phyloP scores from a whole-genome alignment of 208 protist species.

The Strigomonas culicis region DNA sequence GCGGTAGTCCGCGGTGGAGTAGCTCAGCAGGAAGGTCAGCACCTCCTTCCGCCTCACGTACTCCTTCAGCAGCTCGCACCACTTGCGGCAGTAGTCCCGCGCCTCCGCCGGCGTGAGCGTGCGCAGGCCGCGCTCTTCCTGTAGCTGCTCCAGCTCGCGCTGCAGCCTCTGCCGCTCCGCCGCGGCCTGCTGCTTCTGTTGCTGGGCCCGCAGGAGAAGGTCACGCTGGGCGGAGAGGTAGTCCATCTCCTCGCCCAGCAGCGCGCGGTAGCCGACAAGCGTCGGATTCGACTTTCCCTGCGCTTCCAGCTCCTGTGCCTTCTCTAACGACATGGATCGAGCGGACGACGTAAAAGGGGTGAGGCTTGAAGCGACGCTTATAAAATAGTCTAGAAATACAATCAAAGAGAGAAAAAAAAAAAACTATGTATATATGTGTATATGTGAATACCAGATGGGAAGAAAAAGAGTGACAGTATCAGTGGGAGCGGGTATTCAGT shows the following conservation, averaged over 20 bases:
- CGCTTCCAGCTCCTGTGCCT: slow-evolving; percentile 20
- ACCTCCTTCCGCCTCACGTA: slow-evolving; percentile 43
- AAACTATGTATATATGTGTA: background rate
- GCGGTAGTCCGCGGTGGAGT: slow-evolving; percentile 44
- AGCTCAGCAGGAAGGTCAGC: slow-evolving; percentile 39
- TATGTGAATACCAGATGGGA: background rate
- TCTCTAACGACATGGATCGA: slow-evolving; percentile 27
- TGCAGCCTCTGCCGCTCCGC: slow-evolving; percentile 3
- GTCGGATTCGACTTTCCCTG: slow-evolving; percentile 18
- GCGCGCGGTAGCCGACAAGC: slow-evolving; percentile 18
- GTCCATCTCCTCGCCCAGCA: slow-evolving; percentile 27
- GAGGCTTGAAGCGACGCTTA: too few species aligned
- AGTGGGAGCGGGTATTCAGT: too few species aligned
- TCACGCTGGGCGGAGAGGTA: slow-evolving; percentile 18
- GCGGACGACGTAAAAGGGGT: too few species aligned
- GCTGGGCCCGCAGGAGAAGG: slow-evolving; percentile 5
- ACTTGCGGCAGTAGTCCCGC: slow-evolving; percentile 24
- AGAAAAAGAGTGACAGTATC: background rate
- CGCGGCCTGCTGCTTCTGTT: slow-evolving; percentile 11
- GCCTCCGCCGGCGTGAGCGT: slow-evolving; percentile 10
- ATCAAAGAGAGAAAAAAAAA: slow-evolving; percentile 2
- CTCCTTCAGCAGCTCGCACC: slow-evolving; percentile 39
- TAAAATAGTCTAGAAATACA: background rate
- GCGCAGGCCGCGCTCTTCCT: slow-evolving; percentile 12
- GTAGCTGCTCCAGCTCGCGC: slow-evolving; percentile 16